Evolutionary conservation across 768 basidiomycete species (phyloP), one percentile per base, ranked within the genome.

Genomic region (Terana coerulea): DNA sequence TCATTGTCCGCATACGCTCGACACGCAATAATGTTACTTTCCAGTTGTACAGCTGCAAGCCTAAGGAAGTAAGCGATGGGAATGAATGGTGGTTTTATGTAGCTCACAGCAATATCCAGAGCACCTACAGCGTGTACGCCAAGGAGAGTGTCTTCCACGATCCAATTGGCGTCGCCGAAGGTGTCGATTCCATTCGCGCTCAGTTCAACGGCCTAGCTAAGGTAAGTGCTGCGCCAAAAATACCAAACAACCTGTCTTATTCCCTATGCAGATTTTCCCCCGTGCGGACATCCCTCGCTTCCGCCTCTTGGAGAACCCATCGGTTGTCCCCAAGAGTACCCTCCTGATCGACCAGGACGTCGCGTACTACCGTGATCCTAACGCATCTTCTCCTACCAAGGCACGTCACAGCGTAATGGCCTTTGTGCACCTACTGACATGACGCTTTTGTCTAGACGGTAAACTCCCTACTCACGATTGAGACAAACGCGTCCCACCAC

Each of bases 291-390:
- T 78, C 14, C 66, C 66, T 1, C 72, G 65, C 39, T 73, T 76
- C 53, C 70, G 73, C 7, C 36, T 77, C 15, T 60, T 77, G 7
- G 47, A 72, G 55, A 76, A 71, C 42, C 75, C 76, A 2, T 47
- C 67, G 2, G 66, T 62, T 7, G 56, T 72, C 5, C 66, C 70
- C 14, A 55, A 65, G 33, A 72, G 61, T 51, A 69, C 65, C 10
- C 64, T 77, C 24, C 64, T 77, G 28, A 72, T 77, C 42, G 75
- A 76, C 57, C 75, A 73, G 57, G 74, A 78, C 49, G 75, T 78
- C 4, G 62, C 70, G 0, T 77, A 77, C 57, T 76, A 62, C 59
- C 68, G 71, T 14, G 63, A 72, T 44, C 60, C 68, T 1, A 63
- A 67, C 3, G 60, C 69, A 2, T 59, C 66, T 14, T 64, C 67